phyloP scores from a whole-genome alignment of 345 rosid genomes.

The Eucalyptus lansdowneana region DNA sequence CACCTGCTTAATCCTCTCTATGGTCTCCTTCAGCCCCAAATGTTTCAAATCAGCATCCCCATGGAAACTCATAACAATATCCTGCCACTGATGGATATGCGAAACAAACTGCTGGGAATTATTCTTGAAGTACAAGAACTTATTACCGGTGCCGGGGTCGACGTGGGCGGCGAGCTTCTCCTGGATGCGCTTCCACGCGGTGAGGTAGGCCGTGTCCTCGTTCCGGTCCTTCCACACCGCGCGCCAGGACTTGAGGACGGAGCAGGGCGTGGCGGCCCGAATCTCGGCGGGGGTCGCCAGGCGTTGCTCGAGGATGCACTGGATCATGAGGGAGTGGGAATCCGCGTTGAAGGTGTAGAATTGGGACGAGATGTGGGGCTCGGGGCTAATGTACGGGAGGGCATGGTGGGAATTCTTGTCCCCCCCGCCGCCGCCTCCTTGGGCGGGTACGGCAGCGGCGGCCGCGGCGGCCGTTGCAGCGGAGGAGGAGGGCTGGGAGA shows the following conservation, averaged over 20 bases:
- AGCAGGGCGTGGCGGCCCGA: conserved; percentile 67
- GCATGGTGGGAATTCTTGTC: background rate
- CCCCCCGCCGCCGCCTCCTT: background rate
- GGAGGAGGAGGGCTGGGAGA: conserved; percentile 1
- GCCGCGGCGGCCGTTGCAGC: background rate
- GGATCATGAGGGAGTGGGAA: conserved; percentile 92
- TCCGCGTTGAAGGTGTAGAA: conserved; percentile 95
- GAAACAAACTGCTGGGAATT: conserved; percentile 86
- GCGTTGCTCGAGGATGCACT: conserved; percentile 79
- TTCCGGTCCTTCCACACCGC: conserved; percentile 95
- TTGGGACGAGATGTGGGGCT: conserved; percentile 81
- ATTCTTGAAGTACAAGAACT: conserved; percentile 85
- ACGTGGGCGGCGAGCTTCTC: conserved; percentile 79
- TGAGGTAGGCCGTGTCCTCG: conserved; percentile 96
- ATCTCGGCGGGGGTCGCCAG: conserved; percentile 82
- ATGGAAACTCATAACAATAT: conserved; percentile 83
- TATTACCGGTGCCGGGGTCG: conserved; percentile 60
- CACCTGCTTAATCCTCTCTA: conserved; percentile 84
- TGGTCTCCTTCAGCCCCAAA: conserved; percentile 79
- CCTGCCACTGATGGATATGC: conserved; percentile 90
- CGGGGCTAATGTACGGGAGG: conserved; percentile 44
- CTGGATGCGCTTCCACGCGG: conserved; percentile 98
- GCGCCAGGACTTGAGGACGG: conserved; percentile 91
- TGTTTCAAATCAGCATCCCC: conserved; percentile 92
- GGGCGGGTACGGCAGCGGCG: background rate